These are phyloP conservation scores for Colletotrichum sp. DNA, from an alignment of 2,329 filamentous ascomycete species.

Conservation along the genomic window DNA sequence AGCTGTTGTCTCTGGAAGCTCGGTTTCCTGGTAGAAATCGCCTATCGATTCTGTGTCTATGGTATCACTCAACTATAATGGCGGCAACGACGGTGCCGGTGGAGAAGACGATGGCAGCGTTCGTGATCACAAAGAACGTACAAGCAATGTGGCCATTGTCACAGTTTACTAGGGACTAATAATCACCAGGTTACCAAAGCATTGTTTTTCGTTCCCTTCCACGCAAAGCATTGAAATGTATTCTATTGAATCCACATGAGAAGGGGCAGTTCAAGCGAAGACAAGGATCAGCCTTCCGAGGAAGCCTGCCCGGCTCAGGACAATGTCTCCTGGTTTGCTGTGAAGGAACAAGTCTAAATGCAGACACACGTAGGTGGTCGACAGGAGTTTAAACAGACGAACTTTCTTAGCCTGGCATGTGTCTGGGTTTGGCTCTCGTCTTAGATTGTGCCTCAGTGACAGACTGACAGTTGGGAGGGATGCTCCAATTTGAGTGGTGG, in stretches of 20 bases:
- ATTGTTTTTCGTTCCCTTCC: not conserved
- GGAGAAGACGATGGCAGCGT: not conserved
- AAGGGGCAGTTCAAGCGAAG: not conserved
- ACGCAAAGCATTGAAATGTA: not conserved
- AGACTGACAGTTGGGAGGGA: not conserved
- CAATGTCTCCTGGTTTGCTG: not conserved
- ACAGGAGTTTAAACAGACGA: not conserved
- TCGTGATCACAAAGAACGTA: not conserved
- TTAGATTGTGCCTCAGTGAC: not conserved
- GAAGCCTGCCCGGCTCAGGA: not conserved
- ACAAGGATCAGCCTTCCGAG: not conserved
- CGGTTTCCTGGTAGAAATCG: not conserved
- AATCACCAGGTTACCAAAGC: not conserved
- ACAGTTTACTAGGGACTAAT: fast-evolving
- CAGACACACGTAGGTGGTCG: not conserved
- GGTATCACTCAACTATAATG: fast-evolving
- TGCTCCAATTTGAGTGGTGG: not conserved
- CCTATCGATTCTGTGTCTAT: not conserved
- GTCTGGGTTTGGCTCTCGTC: not conserved
- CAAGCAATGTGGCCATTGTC: fast-evolving
- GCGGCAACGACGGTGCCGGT: not conserved
- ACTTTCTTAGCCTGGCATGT: not conserved
- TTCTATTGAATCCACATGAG: not conserved
- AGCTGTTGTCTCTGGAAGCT: not conserved
- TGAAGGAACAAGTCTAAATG: not conserved